These are phyloP conservation scores for Trichocladium antarcticum DNA, from an alignment of 495 filamentous ascomycete genomes.

Conservation along the genomic window DNA sequence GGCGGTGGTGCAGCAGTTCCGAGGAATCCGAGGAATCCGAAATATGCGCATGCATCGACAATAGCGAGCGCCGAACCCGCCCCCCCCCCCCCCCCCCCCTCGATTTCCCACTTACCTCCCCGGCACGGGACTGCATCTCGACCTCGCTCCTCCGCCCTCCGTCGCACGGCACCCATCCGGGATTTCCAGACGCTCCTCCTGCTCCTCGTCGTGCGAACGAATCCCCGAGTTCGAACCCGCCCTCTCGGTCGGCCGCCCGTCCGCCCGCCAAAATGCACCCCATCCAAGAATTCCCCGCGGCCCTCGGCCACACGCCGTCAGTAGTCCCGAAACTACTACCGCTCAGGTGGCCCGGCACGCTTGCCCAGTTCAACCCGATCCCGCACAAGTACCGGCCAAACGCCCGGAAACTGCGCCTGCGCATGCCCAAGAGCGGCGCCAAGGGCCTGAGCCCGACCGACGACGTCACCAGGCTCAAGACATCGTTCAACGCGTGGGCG, in stretches of 20 bases:
- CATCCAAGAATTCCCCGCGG: constrained; percentile 22
- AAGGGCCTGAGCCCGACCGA: constrained; percentile 46
- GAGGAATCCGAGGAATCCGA: neutral
- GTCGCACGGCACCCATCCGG: neutral
- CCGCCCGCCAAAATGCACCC: constrained; percentile 4
- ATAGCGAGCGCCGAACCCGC: constrained; percentile 11
- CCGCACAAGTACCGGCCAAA: constrained; percentile 64
- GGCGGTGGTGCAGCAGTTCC: neutral
- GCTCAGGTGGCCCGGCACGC: constrained; percentile 20
- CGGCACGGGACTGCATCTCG: neutral
- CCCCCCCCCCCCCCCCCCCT: neutral
- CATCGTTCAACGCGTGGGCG: constrained; percentile 64
- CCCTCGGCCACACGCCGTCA: constrained; percentile 13
- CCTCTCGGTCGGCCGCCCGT: neutral
- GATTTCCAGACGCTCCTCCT: neutral
- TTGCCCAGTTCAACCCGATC: constrained; percentile 39
- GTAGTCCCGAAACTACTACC: constrained; percentile 23
- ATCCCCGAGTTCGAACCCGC: neutral
- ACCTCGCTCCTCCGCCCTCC: neutral
- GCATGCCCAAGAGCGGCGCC: constrained; percentile 48
- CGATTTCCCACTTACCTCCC: neutral
- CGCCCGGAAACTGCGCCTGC: constrained; percentile 61
- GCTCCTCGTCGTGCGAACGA: neutral
- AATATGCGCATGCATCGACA: constrained; percentile 23
- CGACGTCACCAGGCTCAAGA: constrained; percentile 60